Base-by-base conservation (phyloP, 768 basidiomycete genomes). In the Filobasidium floriforme region DNA sequence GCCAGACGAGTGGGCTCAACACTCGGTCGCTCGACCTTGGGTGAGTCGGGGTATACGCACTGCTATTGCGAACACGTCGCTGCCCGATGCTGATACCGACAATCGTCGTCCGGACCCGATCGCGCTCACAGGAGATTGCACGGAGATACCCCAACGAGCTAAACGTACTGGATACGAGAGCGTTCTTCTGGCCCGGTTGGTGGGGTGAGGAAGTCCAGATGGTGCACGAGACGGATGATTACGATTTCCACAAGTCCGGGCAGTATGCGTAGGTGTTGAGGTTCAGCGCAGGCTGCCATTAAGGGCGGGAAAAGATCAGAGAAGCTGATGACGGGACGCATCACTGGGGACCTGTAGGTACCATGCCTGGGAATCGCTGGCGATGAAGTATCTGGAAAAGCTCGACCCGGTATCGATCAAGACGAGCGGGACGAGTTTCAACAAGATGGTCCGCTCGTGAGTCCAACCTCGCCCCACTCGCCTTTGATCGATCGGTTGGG, bases 141-240 rank as follows among this genome's bases (percentile, higher is more conserved):
- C 63, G 79, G 28, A 24, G 66, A 7, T 67, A 78, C 66, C 76
- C 77, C 1, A 62, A 70, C 7, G 77, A 79, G 40, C 65, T 78
- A 7, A 77, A 77, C 44, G 79, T 80, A 12, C 62, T 80, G 26
- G 66, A 62, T 18, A 69, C 74, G n/a, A 57, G 73, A 10, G 79
- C 79, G 10, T 79, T 80, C 70, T 80, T 80, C 68, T 79, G 76
- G 76, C 79, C 79, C 18, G 72, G 77, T 64, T 80, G 79, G 79
- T 71, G 74, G 43, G 79, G 79, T 1, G 68, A 74, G 19, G 74
- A 76, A 66, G 71, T 75, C n/a, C 55, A 74, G 51, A 71, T 74
- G 26, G 70, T 72, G 0, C 76, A 77, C 63, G 75, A 77, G 63
- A 55, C 51, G 59, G 68, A 72, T 40, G 73, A 73, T 44, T 69